Base-by-base conservation (phyloP, 257 asterid species). In the Solanum habrochaites region DNA sequence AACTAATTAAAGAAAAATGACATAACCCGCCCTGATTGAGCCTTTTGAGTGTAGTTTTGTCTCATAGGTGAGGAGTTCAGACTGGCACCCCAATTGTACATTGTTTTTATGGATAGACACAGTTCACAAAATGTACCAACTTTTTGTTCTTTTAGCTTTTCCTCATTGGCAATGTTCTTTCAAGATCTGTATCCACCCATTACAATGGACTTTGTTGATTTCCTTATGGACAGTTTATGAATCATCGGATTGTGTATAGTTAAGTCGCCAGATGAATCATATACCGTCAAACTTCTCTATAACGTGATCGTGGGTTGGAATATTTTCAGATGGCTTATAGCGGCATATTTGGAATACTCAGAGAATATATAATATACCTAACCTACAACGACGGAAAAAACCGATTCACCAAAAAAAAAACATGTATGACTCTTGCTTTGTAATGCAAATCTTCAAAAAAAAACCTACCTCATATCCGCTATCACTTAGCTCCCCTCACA, bases 1-100 rank as follows among this genome's bases (percentile, higher is more conserved):
- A 27, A 16, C 66, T 80, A 80, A 80, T 80, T 67, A 47, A 80
- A 80, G 85, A 27, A 45, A 80, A 47, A 18, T 4, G 18, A n/a
- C n/a, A n/a, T n/a, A n/a, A n/a, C n/a, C n/a, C n/a, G n/a, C n/a
- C n/a, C n/a, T 27, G 64, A 47, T 16, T 45, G 37, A 10, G 15
- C 70, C 70, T 10, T 56, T 4, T 73, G 91, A 86, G 88, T 85
- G 88, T 88, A 67, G 90, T 88, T 87, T 86, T 91, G 89, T 88
- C 90, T 83, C 66, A 82, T 82, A 77, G 83, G 78, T 85, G 73
- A n/a, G n/a, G 67, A 86, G 69, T 56, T 85, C 39, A 82, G 85
- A 47, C n/a, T 66, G 42, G n/a, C n/a, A 81, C 77, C 31, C 31
- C 70, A 91, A 40, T 31, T 95, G 96, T 94, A 95, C 87, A 92